These are phyloP conservation scores for Tuber umbilicatum DNA, from an alignment of 495 filamentous ascomycete genomes.

Conservation along the genomic window DNA sequence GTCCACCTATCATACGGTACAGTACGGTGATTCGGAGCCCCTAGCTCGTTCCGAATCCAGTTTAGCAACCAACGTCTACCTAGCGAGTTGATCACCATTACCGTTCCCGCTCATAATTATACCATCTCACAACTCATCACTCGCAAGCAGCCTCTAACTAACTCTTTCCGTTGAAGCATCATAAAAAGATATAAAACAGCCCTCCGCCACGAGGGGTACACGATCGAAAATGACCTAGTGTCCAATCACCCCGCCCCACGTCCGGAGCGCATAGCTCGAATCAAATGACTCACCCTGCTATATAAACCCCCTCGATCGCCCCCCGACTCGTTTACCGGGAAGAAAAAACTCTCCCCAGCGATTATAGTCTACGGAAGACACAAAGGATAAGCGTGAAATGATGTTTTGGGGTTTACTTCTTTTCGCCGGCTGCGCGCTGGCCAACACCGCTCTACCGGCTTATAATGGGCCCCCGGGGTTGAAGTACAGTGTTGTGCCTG, in stretches of 20 bases:
- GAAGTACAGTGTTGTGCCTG: constrained; percentile 60
- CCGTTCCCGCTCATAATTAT: not conserved
- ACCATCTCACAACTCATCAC: constrained; percentile 1
- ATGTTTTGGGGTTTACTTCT: not conserved
- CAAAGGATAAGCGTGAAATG: not conserved
- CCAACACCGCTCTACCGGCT: not conserved
- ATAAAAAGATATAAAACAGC: not conserved
- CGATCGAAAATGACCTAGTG: not conserved
- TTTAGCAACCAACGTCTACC: not conserved
- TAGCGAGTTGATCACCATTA: not conserved
- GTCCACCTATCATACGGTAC: not conserved
- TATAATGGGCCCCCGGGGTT: constrained; percentile 33
- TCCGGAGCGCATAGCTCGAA: not conserved
- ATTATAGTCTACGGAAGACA: not conserved
- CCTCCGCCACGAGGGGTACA: not conserved
- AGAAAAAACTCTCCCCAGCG: not conserved
- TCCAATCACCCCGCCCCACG: constrained; percentile 3
- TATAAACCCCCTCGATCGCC: not conserved
- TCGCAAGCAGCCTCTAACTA: not conserved
- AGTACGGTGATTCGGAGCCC: not conserved
- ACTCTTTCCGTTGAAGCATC: not conserved
- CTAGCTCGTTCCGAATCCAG: not conserved
- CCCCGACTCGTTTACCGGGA: not conserved
- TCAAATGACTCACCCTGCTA: not conserved
- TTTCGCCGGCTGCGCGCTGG: not conserved